These are phyloP conservation scores for Epichloe typhina DNA, from an alignment of 2,329 filamentous ascomycete species.

Conservation along the genomic window DNA sequence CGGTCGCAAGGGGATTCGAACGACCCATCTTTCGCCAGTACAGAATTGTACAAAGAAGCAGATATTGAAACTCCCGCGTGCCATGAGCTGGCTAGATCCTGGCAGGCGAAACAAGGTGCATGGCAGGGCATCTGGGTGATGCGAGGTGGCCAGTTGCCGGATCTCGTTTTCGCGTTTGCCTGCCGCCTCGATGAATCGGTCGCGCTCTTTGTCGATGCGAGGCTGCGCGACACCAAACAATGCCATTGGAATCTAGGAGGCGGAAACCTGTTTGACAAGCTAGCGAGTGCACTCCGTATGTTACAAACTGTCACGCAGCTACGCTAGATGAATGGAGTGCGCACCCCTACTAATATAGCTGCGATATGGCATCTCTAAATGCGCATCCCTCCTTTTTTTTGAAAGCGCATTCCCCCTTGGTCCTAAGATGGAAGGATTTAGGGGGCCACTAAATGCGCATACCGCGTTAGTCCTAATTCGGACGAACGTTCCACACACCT, in stretches of 20 bases:
- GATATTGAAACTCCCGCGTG: conserved; percentile 1
- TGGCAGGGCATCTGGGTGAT: neutral
- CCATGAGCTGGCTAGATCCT: neutral
- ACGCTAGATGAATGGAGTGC: too few species aligned
- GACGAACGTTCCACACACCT: too few species aligned
- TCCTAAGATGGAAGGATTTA: too few species aligned
- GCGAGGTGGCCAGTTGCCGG: neutral
- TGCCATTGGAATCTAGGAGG: neutral
- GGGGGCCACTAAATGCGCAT: too few species aligned
- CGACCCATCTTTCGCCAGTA: neutral
- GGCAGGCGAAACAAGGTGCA: neutral
- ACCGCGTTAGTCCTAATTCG: too few species aligned
- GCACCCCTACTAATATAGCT: too few species aligned
- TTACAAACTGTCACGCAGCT: too few species aligned
- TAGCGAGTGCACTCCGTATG: too few species aligned
- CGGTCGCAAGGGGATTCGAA: conserved; percentile 1
- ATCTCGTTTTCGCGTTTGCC: neutral
- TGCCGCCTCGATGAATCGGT: neutral
- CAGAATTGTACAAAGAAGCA: conserved; percentile 2
- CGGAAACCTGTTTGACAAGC: neutral
- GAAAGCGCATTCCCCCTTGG: too few species aligned
- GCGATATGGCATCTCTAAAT: too few species aligned
- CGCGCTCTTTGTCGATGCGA: neutral
- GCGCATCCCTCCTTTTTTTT: too few species aligned
- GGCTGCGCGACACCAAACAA: neutral